phyloP scores from a whole-genome alignment of 805 yeast genomes.

The Starmerella bacillaris region DNA sequence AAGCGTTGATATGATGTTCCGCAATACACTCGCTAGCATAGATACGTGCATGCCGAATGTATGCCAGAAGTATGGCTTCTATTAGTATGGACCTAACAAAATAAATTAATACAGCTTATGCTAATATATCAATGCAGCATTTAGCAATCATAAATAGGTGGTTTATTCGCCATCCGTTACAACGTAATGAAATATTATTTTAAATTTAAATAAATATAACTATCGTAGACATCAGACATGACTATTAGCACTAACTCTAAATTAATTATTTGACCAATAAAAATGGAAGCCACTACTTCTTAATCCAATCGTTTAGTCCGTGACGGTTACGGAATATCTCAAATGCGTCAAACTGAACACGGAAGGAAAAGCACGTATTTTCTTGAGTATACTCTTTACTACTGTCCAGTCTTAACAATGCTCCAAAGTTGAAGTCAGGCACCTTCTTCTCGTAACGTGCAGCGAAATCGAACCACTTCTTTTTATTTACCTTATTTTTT shows the following conservation, averaged over 20 bases:
- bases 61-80: constrained; percentile 5
- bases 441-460: constrained; percentile 61
- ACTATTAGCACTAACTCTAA: too few relatives aligned
- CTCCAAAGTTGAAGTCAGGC: constrained; percentile 90
- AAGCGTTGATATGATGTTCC: constrained; percentile 6
- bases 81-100: too few relatives aligned
- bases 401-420: constrained; percentile 61
- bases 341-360: constrained; percentile 87
- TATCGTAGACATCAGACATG: too few relatives aligned
- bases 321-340: constrained; percentile 84
- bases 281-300: too few relatives aligned
- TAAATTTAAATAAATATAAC: too few relatives aligned
- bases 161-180: too few relatives aligned
- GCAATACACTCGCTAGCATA: constrained; percentile 2
- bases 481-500: constrained; percentile 66
- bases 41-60: background rate
- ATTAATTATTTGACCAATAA: too few relatives aligned
- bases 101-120: too few relatives aligned
- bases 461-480: constrained; percentile 77
- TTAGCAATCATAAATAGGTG: too few relatives aligned
- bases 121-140: too few relatives aligned
- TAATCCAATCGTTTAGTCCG: constrained; percentile 84
- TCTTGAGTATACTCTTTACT: constrained; percentile 62
- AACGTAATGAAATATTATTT: too few relatives aligned
- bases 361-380: constrained; percentile 71